Percentiles rank a stretch among this genome's conserved stretches.
Evolutionary conservation across 768 basidiomycete genomes (phyloP).

Genomic region (Dacryopinax primogenitus): DNA sequence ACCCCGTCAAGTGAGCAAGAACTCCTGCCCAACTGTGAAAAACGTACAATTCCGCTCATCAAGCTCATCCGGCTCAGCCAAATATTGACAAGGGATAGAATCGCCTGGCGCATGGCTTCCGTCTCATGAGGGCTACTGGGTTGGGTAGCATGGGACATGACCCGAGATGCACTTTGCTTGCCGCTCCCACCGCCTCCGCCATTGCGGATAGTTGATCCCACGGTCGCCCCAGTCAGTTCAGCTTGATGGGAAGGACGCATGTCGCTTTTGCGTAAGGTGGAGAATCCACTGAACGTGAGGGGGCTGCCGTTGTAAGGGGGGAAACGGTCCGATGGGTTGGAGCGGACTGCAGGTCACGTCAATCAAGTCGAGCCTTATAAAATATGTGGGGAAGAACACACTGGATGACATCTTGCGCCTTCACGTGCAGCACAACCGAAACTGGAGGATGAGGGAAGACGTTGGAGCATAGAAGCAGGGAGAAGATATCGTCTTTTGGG

Average conservation of each 20-base stretch:
- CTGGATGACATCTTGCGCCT: neutral
- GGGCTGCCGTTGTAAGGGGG: neutral
- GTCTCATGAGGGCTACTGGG: neutral
- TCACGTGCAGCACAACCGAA: neutral
- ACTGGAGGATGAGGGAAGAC: neutral
- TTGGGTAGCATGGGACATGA: neutral
- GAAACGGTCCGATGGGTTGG: neutral
- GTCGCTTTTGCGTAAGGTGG: neutral
- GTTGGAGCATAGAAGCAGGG: no score
- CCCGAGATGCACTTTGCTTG: neutral
- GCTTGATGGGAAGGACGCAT: neutral
- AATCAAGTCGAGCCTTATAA: neutral
- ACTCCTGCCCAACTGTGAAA: neutral
- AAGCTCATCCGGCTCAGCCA: constrained; percentile 7
- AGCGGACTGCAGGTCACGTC: neutral
- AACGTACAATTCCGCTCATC: neutral
- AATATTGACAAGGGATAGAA: neutral
- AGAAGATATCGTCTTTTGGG: no score
- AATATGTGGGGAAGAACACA: neutral
- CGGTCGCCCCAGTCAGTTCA: neutral
- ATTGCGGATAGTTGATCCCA: neutral
- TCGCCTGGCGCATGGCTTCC: constrained; percentile 1
- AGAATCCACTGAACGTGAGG: neutral
- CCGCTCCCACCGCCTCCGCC: neutral
- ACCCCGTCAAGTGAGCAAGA: neutral